Percentiles rank a stretch among this genome's conserved stretches.
Conservation (phyloP, 768 basidiomycete species). For the Suillus spraguei region DNA sequence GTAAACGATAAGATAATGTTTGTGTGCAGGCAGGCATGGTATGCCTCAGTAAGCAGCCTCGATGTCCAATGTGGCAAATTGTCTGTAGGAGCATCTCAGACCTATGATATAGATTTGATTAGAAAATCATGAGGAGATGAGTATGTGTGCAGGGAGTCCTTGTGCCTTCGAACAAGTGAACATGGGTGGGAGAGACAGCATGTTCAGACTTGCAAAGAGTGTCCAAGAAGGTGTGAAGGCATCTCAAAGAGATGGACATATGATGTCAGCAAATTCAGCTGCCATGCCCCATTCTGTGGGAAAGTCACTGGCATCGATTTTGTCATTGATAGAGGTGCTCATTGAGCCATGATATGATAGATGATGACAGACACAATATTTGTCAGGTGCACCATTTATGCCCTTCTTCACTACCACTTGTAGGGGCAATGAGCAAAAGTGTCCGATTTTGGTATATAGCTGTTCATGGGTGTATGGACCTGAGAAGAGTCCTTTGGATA, state of each 20-base stretch:
- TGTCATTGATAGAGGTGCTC: not conserved
- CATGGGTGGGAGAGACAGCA: too few relatives aligned
- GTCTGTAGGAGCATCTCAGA: too few relatives aligned
- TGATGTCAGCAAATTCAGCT: not conserved
- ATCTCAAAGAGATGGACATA: too few relatives aligned
- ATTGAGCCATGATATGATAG: not conserved
- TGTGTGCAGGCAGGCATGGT: not conserved
- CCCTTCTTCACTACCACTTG: not conserved
- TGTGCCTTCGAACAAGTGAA: too few relatives aligned
- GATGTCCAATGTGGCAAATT: too few relatives aligned
- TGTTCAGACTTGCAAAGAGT: too few relatives aligned
- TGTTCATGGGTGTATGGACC: not conserved
- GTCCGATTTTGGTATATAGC: not conserved
- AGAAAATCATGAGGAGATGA: too few relatives aligned
- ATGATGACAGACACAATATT: not conserved
- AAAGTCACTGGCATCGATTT: not conserved
- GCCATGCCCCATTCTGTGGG: too few relatives aligned
- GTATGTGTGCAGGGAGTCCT: too few relatives aligned
- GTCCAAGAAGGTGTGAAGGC: too few relatives aligned
- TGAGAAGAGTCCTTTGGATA: not conserved
- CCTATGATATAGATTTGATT: too few relatives aligned
- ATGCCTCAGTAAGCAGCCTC: not conserved
- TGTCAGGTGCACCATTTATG: not conserved
- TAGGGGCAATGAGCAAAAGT: not conserved
- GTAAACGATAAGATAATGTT: not conserved